These are phyloP conservation scores for Bullera alba DNA, from an alignment of 768 basidiomycete species.

Conservation along the genomic window DNA sequence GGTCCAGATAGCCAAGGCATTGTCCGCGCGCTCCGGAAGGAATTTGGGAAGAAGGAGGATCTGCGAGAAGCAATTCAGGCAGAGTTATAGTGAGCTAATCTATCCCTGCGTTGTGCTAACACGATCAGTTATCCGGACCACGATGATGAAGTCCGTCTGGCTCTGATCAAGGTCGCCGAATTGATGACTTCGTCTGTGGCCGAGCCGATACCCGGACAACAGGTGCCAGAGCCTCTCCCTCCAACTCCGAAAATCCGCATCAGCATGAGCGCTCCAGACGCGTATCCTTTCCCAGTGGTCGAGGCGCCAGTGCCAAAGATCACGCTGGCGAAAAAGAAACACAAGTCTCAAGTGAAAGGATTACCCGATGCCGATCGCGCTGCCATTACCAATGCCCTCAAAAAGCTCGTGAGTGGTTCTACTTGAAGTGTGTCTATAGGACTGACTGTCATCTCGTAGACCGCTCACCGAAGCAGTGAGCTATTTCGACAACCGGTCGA, in stretches of 20 bases:
- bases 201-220: constrained; percentile 75
- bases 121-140: constrained; percentile 30
- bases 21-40: constrained; percentile 80
- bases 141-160: constrained; percentile 86
- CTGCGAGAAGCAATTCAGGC: constrained; percentile 75
- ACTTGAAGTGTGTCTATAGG: constrained; percentile 1
- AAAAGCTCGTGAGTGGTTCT: constrained; percentile 52
- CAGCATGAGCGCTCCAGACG: constrained; percentile 33
- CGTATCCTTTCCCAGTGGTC: constrained; percentile 17
- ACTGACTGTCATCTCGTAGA: too few species aligned
- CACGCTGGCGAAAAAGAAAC: constrained; percentile 43
- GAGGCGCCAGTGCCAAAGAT: constrained; percentile 19
- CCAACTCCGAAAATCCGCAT: constrained; percentile 56
- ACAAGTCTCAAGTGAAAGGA: constrained; percentile 67
- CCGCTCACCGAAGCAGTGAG: constrained; percentile 62
- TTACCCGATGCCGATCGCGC: constrained; percentile 70
- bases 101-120: not conserved
- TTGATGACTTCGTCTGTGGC: constrained; percentile 73
- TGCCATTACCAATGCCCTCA: constrained; percentile 67
- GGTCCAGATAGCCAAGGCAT: constrained; percentile 56
- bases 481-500: constrained; percentile 88
- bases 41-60: constrained; percentile 65
- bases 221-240: constrained; percentile 52
- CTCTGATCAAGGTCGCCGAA: constrained; percentile 83
- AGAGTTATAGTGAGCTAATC: constrained; percentile 60